A percentile compares a stretch with the other conserved stretches of the same genome.
These are phyloP conservation scores for Diaporthe capsici DNA, from an alignment of 2,329 filamentous ascomycete species.

Conservation along the genomic window DNA sequence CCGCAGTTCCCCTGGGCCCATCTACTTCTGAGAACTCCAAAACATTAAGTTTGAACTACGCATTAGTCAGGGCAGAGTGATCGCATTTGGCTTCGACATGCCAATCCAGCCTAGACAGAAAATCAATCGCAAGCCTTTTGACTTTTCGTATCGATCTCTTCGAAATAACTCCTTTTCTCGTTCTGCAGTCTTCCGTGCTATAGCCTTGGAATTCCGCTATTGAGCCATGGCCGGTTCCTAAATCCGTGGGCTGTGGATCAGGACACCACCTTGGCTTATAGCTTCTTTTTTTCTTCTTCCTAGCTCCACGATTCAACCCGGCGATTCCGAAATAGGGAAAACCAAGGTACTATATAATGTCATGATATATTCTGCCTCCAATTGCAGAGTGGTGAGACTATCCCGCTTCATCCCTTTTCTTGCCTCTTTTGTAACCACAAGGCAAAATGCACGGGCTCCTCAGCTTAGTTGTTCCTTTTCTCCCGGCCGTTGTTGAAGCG, in stretches of 20 bases:
- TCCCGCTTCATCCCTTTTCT: neutral
- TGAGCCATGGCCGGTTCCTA: neutral
- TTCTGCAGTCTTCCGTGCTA: neutral
- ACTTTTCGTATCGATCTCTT: neutral
- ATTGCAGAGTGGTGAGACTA: neutral
- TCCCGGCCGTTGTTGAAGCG: constrained; percentile 4
- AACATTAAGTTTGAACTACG: neutral
- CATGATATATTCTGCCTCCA: neutral
- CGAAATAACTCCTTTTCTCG: neutral
- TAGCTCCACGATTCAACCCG: constrained; percentile 14
- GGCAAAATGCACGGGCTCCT: constrained; percentile 7
- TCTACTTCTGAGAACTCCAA: neutral
- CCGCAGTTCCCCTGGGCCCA: neutral
- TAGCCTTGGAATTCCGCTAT: neutral
- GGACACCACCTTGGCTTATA: neutral
- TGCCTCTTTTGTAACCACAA: neutral
- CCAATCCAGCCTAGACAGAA: neutral
- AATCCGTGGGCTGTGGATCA: constrained; percentile 25
- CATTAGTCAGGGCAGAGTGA: neutral
- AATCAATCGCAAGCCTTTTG: neutral
- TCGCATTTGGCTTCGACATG: neutral
- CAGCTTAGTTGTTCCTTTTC: neutral
- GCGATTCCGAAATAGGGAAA: neutral
- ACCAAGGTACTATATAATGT: neutral
- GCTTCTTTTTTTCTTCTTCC: neutral